Evolutionary conservation across 148 eudicot genomes (phyloP).

Genomic region (Nyssa sinensis): DNA sequence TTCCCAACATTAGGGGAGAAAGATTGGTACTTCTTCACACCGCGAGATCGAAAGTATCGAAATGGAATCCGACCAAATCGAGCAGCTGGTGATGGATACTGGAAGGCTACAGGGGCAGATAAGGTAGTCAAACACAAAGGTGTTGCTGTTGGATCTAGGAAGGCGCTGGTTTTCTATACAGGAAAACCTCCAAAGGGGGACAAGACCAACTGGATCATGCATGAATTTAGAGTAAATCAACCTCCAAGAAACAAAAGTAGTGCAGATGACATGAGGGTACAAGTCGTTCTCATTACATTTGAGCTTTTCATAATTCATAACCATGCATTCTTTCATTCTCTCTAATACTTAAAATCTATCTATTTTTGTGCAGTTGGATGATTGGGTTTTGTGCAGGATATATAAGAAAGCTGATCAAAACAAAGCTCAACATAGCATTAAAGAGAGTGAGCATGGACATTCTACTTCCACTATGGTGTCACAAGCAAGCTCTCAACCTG

Average conservation of each 20-base stretch:
- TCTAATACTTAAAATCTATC: no score
- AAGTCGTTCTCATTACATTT: not conserved
- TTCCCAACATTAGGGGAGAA: constrained; percentile 3
- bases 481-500: no score
- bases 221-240: constrained; percentile 15
- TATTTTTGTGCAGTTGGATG: not conserved
- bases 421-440: no score
- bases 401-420: no score
- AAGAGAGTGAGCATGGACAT: no score
- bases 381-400: not conserved
- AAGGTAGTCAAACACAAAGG: constrained; percentile 4
- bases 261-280: constrained; percentile 23
- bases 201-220: constrained; percentile 35
- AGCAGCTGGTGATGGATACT: constrained; percentile 33
- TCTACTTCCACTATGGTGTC: no score
- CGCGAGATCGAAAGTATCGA: constrained; percentile 33
- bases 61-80: constrained; percentile 36
- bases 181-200: constrained; percentile 24
- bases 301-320: no score
- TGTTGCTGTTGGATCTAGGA: constrained; percentile 12
- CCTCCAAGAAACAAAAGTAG: not conserved
- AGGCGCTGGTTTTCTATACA: constrained; percentile 28
- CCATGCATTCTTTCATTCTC: no score
- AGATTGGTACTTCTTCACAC: constrained; percentile 40
- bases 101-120: constrained; percentile 47